Evolutionary conservation across 202 grass and related monocot species (phyloP), one percentile per base, ranked within the genome.

Genomic region (Zoysia matrella): DNA sequence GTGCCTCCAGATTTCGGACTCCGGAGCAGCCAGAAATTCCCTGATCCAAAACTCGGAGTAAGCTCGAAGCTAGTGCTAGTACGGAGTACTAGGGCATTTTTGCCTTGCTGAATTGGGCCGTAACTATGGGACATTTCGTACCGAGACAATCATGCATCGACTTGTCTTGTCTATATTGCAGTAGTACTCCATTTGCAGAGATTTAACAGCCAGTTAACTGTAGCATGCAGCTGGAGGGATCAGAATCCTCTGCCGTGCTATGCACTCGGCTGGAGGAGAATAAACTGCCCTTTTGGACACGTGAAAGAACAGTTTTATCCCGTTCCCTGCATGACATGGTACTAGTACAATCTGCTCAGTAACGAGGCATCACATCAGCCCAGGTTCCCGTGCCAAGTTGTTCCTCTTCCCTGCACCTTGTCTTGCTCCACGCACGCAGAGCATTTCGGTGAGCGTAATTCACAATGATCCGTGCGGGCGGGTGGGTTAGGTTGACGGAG

Each of bases 331-430:
- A 5, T 1, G 44, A 45, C 43, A 36, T 36, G 11, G 62, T 53
- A 56, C 53, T 4, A 6, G 44, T 69, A 47, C 15, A 73, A 77
- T 66, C 73, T 64, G 22, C 7, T 62, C 84, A 56, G 72, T 71
- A 71, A 76, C 2, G 13, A 11, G 13, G 14, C 78, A 54, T 74
- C 83, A 80, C 77, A 76, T 69, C 77, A 36, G 82, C 13, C 3
- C 30, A 53, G 13, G 12, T 9, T 65, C 30, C 52, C 12, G 11
- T 22, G 30, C 30, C 6, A 18, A 8, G 4, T 8, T 22, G 56
- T 5, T 56, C 53, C 54, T n/a, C 54, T 36, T 36, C 30, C 30
- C 30, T 36, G 30, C 30, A 36, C 30, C 30, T 36, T 36, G 30
- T 36, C 30, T 36, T 36, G 30, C 30, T 36, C 30, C 30, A 36